phyloP scores from a whole-genome alignment of 129 eudicot genomes.

The Calendula officinalis region DNA sequence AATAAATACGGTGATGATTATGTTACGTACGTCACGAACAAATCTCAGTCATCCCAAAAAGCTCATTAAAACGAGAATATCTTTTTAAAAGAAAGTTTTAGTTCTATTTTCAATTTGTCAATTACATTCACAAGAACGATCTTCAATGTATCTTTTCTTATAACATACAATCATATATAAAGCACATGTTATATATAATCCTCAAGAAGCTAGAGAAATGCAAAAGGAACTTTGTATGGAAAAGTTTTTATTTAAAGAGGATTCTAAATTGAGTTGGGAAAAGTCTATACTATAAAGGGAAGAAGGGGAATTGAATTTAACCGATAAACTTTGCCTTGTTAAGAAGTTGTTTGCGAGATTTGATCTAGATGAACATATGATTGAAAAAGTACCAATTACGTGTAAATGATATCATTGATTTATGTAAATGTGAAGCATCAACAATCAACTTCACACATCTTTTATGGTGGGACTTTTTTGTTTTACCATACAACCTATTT shows the following conservation, averaged over 20 bases:
- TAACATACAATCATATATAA: too few relatives aligned
- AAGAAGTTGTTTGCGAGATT: background rate
- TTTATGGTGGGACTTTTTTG: background rate
- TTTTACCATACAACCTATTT: too few relatives aligned
- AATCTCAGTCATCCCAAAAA: too few relatives aligned
- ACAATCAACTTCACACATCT: background rate
- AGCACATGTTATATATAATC: background rate
- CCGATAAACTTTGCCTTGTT: background rate
- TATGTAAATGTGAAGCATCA: background rate
- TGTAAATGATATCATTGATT: background rate
- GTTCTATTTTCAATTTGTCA: background rate
- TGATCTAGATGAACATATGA: background rate
- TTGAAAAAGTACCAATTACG: background rate
- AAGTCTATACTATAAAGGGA: constrained; percentile 10
- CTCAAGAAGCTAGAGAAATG: constrained; percentile 3
- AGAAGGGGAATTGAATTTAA: constrained; percentile 3
- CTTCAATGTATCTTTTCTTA: too few relatives aligned
- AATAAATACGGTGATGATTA: too few relatives aligned
- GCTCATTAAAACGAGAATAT: too few relatives aligned
- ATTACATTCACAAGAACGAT: background rate
- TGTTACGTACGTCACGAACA: too few relatives aligned
- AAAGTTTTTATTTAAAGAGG: constrained; percentile 13
- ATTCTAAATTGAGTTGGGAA: constrained; percentile 3
- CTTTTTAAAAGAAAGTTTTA: too few relatives aligned
- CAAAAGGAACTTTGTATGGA: constrained; percentile 16